Base-by-base conservation (phyloP, 164 flowering plant species). In the Vitis rotundifolia region DNA sequence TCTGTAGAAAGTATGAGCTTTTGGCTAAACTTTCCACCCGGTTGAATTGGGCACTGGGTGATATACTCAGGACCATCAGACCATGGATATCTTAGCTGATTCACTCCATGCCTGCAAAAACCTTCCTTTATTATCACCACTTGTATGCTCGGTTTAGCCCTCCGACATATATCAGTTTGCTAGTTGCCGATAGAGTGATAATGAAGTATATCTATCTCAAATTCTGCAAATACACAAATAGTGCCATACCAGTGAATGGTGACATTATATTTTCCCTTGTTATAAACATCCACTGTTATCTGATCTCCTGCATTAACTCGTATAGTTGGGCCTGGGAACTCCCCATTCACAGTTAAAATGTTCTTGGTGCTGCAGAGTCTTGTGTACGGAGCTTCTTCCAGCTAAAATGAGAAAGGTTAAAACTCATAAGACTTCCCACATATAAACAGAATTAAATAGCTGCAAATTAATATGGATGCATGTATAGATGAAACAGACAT, bases 11-110 rank as follows among this genome's bases (percentile, higher is more conserved):
- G 61, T 22, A 58, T 56, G 12, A 85, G 44, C 56, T 71, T 70
- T 61, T 84, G 76, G 3, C n/a, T 77, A 64, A 79, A 87, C 0
- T 61, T 78, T 0, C 26, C 8, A 28, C 89, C 84, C 0, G 89
- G 84, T 69, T 69, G 44, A 9, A 87, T 81, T 0, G 88, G 88
- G 58, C 89, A 85, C 48, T 85, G 89, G 1, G 89, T 84, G 8
- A 85, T 74, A 26, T 75, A 83, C 11, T 64, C 84, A 0, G 89
- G 84, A 0, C 89, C 89, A 63, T 87, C 89, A 0, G 83, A 60
- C 91, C 91, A 87, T 48, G 88, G 88, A 72, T 82, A 59, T 54
- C 89, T 77, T 2, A 75, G 79, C 26, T 83, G 88, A 55, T 77
- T 84, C 66, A 81, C 81, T 53, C 83, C 84, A 66, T 81, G 84